These are phyloP conservation scores for Orbilia oligospora DNA, from an alignment of 2,329 filamentous ascomycete species.

Conservation along the genomic window DNA sequence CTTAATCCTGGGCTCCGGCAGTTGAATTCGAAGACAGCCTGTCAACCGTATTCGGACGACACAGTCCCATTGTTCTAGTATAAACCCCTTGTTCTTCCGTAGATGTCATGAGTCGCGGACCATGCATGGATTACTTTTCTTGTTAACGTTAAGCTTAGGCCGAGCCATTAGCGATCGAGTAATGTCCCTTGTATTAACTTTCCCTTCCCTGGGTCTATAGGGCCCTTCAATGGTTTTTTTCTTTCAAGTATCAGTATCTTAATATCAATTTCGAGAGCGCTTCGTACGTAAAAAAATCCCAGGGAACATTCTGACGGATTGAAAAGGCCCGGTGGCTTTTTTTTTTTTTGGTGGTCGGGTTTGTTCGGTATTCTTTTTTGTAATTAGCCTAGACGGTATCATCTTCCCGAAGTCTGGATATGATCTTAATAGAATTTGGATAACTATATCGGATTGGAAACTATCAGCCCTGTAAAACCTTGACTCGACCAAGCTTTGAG, in stretches of 20 bases:
- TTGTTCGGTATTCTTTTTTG: neutral
- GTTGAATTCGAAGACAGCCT: constrained; percentile 19
- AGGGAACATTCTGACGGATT: constrained; percentile 4
- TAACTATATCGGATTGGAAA: neutral
- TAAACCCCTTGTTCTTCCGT: neutral
- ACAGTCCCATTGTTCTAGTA: neutral
- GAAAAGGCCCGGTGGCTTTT: neutral
- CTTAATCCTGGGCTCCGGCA: constrained; percentile 17
- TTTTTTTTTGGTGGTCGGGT: neutral
- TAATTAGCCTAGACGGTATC: constrained; percentile 28
- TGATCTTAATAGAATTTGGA: neutral
- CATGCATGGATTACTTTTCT: neutral
- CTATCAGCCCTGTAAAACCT: constrained; percentile 14
- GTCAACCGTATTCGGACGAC: constrained; percentile 10
- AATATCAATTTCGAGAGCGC: neutral
- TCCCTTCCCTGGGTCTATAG: neutral
- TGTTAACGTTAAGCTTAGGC: constrained; percentile 13
- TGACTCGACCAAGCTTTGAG: constrained; percentile 27
- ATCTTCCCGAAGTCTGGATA: constrained; percentile 19
- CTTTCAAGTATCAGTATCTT: too few species aligned
- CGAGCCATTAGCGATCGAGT: neutral
- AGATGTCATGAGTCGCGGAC: constrained; percentile 16
- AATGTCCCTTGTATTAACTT: neutral
- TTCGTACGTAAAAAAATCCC: neutral
- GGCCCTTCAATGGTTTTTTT: neutral